Conservation (phyloP, 257 asterid genomes). For the Schizonepeta tenuifolia region DNA sequence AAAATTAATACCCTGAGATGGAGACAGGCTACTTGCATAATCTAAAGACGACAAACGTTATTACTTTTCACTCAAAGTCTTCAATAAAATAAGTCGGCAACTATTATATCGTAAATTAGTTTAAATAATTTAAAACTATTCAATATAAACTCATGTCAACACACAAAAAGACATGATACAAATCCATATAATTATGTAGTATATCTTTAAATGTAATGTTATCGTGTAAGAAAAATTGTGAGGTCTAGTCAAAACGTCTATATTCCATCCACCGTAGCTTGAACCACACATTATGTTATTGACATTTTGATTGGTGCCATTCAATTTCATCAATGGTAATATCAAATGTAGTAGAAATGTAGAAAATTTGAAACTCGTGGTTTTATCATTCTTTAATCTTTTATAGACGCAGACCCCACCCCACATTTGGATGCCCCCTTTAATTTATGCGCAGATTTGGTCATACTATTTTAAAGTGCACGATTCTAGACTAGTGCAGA, state of each 20-base stretch:
- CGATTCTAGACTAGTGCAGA: neutral
- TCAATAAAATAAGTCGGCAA: neutral
- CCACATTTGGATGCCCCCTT: slow-evolving; percentile 8
- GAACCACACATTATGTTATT: neutral
- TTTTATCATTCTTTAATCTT: neutral
- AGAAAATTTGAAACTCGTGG: slow-evolving; percentile 23
- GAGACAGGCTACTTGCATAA: neutral
- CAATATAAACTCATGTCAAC: no score
- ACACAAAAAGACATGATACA: no score
- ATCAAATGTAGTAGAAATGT: neutral
- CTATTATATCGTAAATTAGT: no score
- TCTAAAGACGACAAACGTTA: neutral
- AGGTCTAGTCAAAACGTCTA: neutral
- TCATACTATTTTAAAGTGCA: slow-evolving; percentile 18
- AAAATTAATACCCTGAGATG: neutral
- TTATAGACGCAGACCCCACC: neutral
- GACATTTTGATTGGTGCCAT: neutral
- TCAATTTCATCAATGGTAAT: neutral
- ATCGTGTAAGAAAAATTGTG: no score
- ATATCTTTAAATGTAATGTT: no score
- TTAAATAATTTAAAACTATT: no score
- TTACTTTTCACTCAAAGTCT: neutral
- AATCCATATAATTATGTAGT: no score
- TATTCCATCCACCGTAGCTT: neutral
- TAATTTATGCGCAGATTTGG: slow-evolving; percentile 10